Evolutionary conservation across 352 stramenopile species (phyloP), one percentile per base, ranked within the genome.

Genomic region (Phytopythium litorale): DNA sequence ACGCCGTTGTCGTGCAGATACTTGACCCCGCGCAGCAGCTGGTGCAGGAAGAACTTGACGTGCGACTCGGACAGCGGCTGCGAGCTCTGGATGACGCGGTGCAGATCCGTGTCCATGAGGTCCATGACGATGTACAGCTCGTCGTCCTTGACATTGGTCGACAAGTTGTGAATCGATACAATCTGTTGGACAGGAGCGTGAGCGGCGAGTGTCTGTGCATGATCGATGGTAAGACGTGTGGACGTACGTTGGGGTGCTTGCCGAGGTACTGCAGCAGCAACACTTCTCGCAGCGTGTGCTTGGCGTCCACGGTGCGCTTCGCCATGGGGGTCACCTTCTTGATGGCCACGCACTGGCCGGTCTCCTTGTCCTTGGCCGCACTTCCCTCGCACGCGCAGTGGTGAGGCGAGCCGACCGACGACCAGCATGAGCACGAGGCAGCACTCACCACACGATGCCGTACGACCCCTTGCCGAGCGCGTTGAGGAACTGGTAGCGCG

Each of bases 91-190:
- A 97, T 94, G 49, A 97, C 81, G 19, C 84, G 79, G 52, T 97
- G 88, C 72, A 98, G 73, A 64, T 98, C 94, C 3, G 87, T 98
- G 69, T 98, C 94, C 79, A 98, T 94, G 61, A 98, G 84, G 50
- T 98, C 91, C 92, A 98, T 98, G 7, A 97, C 73, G 48, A 98
- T 97, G 67, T 98, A 98, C n/a, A 98, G 72, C 66, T 97, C 93
- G 56, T 98, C 92, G 56, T 97, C 81, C 37, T 81, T 79, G 9
- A 97, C 71, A 62, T 97, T 97, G 6, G 87, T 78, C 7, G 76
- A 89, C 18, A 96, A 63, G 55, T 93, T 91, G 64, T 94, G 78
- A 40, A 96, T 76, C 1, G 75, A 81, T 23, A 97, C 83, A 51
- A 98, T 76, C 84, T 98, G 56, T 28, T 55, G 21, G 25, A 2